A percentile compares a stretch with the other conserved stretches of the same genome.
Evolutionary conservation across 306 rosid genomes (phyloP).

Genomic region (Prunus persica): DNA sequence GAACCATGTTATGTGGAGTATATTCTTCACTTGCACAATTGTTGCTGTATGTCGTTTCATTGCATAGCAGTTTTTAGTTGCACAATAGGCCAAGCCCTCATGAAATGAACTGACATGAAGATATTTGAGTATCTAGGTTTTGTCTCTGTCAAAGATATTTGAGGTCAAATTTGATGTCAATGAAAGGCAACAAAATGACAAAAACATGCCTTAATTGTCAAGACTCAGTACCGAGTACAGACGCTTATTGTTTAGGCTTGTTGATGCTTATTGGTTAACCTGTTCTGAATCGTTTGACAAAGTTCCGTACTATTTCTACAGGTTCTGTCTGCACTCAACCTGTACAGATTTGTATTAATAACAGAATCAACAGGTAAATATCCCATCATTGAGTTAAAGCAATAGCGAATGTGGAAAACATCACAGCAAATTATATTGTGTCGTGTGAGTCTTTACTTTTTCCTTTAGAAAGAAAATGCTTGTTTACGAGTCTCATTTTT

Average conservation of each 20-base stretch:
- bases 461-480: neutral
- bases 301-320: conserved; percentile 20
- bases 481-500: neutral
- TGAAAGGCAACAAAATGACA: neutral
- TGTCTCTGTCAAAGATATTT: neutral
- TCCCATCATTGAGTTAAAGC: neutral
- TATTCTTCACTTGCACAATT: too few species aligned
- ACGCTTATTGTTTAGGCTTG: neutral
- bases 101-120: neutral
- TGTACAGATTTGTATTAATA: conserved; percentile 72
- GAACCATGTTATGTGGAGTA: too few species aligned
- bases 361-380: conserved; percentile 71
- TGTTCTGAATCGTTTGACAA: neutral
- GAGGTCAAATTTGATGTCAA: neutral
- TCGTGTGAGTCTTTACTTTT: neutral
- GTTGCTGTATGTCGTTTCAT: neutral
- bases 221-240: too few species aligned
- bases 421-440: too few species aligned
- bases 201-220: too few species aligned
- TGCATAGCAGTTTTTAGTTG: neutral
- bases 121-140: neutral
- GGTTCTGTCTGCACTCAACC: conserved; percentile 86
- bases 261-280: neutral
- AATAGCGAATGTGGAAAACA: neutral
- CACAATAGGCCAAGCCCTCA: neutral